phyloP scores from a whole-genome alignment of 805 yeast species.

The Starmerella geochares region DNA sequence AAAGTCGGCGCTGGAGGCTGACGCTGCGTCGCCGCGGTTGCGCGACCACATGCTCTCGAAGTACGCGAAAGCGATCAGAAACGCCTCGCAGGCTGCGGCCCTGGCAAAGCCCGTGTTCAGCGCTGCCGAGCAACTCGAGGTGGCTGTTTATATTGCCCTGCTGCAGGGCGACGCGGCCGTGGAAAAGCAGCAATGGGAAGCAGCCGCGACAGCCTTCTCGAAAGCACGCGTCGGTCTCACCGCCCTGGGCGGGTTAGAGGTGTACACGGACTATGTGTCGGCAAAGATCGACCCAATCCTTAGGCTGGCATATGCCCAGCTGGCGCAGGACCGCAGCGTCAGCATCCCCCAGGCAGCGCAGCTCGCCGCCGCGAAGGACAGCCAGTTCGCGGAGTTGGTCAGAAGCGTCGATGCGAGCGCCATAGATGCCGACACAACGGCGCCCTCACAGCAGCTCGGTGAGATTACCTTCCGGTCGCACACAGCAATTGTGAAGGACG shows the following conservation, averaged over 20 bases:
- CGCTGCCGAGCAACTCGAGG: slow-evolving; percentile 21
- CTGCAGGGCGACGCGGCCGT: slow-evolving; percentile 44
- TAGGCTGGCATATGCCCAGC: slow-evolving; percentile 43
- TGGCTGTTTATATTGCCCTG: slow-evolving; percentile 35
- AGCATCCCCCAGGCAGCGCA: slow-evolving; percentile 38
- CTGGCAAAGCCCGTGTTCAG: slow-evolving; percentile 18
- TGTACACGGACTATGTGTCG: slow-evolving; percentile 48
- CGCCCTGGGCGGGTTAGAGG: slow-evolving; percentile 32
- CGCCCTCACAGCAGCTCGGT: slow-evolving; percentile 21
- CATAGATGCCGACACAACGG: neutral
- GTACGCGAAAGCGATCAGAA: slow-evolving; percentile 51
- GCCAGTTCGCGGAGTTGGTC: slow-evolving; percentile 33
- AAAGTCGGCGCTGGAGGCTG: slow-evolving; percentile 44
- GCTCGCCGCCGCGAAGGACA: slow-evolving; percentile 38
- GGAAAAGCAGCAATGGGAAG: slow-evolving; percentile 46
- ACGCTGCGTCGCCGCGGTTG: slow-evolving; percentile 34
- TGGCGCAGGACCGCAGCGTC: slow-evolving; percentile 25
- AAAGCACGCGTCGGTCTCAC: slow-evolving; percentile 54
- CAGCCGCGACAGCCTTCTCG: slow-evolving; percentile 44
- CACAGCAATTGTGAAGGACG: slow-evolving; percentile 54
- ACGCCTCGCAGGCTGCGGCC: slow-evolving; percentile 35
- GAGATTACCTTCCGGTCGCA: slow-evolving; percentile 49
- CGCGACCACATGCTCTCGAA: slow-evolving; percentile 48
- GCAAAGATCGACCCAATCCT: slow-evolving; percentile 58
- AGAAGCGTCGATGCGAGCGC: slow-evolving; percentile 34